Percentiles rank a stretch among this genome's conserved stretches.
Conservation (phyloP, 345 rosid species). For the Zanthoxylum bungeanum region DNA sequence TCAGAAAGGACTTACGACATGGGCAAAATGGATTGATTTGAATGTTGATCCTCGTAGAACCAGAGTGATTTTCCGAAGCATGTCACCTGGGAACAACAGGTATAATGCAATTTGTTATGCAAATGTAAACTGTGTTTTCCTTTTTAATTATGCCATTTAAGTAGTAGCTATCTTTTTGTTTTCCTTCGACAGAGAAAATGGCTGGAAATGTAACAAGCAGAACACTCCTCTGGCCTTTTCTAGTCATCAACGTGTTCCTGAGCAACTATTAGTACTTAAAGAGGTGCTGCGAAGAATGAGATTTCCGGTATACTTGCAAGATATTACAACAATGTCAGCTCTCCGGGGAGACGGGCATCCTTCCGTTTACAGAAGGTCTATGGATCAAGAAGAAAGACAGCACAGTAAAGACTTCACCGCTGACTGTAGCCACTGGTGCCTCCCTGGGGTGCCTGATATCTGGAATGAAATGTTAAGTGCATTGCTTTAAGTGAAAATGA, state of each 20-base stretch:
- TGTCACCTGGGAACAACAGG: slow-evolving; percentile 76
- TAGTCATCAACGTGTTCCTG: slow-evolving; percentile 66
- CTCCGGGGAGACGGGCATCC: slow-evolving; percentile 89
- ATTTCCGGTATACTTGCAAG: slow-evolving; percentile 72
- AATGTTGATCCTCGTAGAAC: slow-evolving; percentile 55
- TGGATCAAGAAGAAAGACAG: slow-evolving; percentile 50
- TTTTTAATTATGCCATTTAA: not conserved
- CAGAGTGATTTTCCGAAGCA: slow-evolving; percentile 62
- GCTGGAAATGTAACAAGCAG: slow-evolving; percentile 86
- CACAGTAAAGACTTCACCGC: slow-evolving; percentile 42
- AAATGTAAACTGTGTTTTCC: not conserved
- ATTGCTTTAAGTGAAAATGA: slow-evolving; percentile 28
- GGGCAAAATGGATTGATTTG: slow-evolving; percentile 71
- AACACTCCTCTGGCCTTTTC: slow-evolving; percentile 53
- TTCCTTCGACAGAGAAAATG: slow-evolving; percentile 54
- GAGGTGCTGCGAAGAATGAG: slow-evolving; percentile 66
- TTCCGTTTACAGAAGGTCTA: slow-evolving; percentile 65
- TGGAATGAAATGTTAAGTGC: slow-evolving; percentile 91
- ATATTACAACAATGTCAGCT: slow-evolving; percentile 78
- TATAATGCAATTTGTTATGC: slow-evolving; percentile 1
- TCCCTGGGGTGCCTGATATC: slow-evolving; percentile 91
- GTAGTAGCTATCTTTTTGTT: not conserved
- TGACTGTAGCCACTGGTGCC: slow-evolving; percentile 98
- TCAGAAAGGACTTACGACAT: slow-evolving; percentile 57
- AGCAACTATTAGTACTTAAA: slow-evolving; percentile 56